These are phyloP conservation scores for Dactylellina sp. DNA, from an alignment of 2,329 filamentous ascomycete species.

Conservation along the genomic window DNA sequence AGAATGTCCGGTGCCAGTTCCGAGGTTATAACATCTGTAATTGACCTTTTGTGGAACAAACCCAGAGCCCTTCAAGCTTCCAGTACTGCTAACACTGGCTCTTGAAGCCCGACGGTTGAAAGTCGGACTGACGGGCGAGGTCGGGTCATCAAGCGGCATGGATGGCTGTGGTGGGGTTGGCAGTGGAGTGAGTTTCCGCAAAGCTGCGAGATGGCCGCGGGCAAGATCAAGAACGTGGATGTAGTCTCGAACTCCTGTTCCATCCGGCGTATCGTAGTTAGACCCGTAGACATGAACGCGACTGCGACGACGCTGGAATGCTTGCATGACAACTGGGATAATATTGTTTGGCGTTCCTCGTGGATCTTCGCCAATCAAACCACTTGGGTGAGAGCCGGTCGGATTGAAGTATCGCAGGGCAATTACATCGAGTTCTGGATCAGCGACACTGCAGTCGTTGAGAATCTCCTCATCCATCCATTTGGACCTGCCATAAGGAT, in stretches of 20 bases:
- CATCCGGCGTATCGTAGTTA: slow-evolving; percentile 75
- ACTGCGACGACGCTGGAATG: slow-evolving; percentile 46
- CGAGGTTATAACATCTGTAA: slow-evolving; percentile 67
- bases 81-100: slow-evolving; percentile 28
- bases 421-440: slow-evolving; percentile 73
- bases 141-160: slow-evolving; percentile 10
- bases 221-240: slow-evolving; percentile 76
- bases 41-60: slow-evolving; percentile 43
- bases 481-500: slow-evolving; percentile 75
- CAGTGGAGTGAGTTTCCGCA: slow-evolving; percentile 61
- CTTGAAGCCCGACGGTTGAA: slow-evolving; percentile 32
- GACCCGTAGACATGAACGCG: slow-evolving; percentile 74
- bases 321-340: slow-evolving; percentile 71
- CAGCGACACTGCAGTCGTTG: slow-evolving; percentile 71
- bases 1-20: slow-evolving; percentile 66
- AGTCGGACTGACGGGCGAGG: slow-evolving; percentile 47
- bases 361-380: slow-evolving; percentile 74
- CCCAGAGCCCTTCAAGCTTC: slow-evolving; percentile 28
- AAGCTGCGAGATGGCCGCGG: slow-evolving; percentile 73
- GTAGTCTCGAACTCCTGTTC: slow-evolving; percentile 75
- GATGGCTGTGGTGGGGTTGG: neutral
- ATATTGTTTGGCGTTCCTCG: slow-evolving; percentile 73
- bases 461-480: slow-evolving; percentile 77
- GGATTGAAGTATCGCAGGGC: slow-evolving; percentile 77
- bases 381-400: slow-evolving; percentile 74